Evolutionary conservation across 768 basidiomycete genomes (phyloP), one percentile per base, ranked within the genome.

Genomic region (Xanthoconium stramineum): DNA sequence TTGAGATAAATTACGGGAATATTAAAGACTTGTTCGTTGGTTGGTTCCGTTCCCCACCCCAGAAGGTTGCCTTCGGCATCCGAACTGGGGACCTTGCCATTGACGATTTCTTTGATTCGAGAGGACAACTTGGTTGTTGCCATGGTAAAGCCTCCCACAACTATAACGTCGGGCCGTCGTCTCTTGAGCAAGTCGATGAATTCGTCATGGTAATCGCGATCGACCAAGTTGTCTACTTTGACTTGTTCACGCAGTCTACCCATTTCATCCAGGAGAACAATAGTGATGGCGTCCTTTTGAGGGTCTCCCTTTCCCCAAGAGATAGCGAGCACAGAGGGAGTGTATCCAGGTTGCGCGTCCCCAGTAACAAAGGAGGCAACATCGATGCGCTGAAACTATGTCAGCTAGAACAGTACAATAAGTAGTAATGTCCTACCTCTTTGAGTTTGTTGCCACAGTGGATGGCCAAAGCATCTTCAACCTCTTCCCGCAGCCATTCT

Each of bases 221-320:
- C 91, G 56, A 81, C 77, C 30, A 99, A 80, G 62, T 93, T 94
- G 73, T 97, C 94, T 53, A 98, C 79, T 67, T 89, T 91, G 43
- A 85, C 82, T 59, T 93, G 88, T 63, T 97, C 92, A n/a, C 93
- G 88, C 66, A 95, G 78, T 47, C 91, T 88, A 17, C 97, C 96
- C 45, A 85, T 86, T 58, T 91, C 84, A 65, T 98, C 95, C 45
- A 98, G 68, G 75, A 86, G 91, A 55, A 95, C 88, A 39, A 93
- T 75, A 20, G 85, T 82, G 52, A 98, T 89, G 8, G 88, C 86
- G 70, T 99, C 96, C 65, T 89, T 90, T 64, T 88, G 85, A 38
- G 93, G 91, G 63, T 97, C 94, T 37, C 97, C 97, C 73, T 91
- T 88, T 37, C 97, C 97, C 86, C 93, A 94, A 8, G 95, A 96